Evolutionary conservation across 768 basidiomycete species (phyloP), one percentile per base, ranked within the genome.

Genomic region (Baorangia bicolor): DNA sequence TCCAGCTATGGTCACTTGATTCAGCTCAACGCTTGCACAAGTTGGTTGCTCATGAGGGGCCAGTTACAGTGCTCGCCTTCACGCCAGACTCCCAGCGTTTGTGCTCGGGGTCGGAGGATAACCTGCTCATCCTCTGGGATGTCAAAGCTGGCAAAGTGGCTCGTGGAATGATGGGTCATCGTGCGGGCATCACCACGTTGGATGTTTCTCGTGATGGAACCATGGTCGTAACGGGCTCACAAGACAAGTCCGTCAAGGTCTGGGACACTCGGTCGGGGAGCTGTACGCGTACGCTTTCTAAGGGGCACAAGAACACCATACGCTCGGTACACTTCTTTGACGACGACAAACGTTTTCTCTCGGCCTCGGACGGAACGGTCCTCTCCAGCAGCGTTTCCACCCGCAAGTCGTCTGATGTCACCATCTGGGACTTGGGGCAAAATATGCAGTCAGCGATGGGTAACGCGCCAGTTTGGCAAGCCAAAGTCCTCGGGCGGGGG

Each of bases 31-130:
- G 25, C 8, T 13, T 57, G 20, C 31, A 54, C n/a, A 41, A 40
- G n/a, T 30, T 59, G 2, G 53, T 28, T 12, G 31, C 57, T 2
- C 66, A 64, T 31, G 51, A 49, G 30, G 54, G 49, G 25, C 45
- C 31, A 18, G 66, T 67, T 7, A 30, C 27, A 1, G 49, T 49
- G 13, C 41, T 67, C 14, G 56, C 51, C 1, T 67, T 64, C 34
- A 50, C 49, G 14, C 49, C 40, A 11, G 56, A 64, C 35, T 63
- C 58, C 3, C 33, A 20, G 9, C 47, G 30, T 5, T 42, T 67
- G 33, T 64, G 51, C 10, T 67, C 66, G 11, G 60, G 66, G 2
- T 67, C 60, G 6, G 50, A 55, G 11, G 62, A 67, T 31, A 59
- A 54, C 8, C 41, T 60, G 11, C 37, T 65, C 28, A 42, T 60